Evolutionary conservation across 106 monocot species (phyloP).

Genomic region (Ottelia alismoides): DNA sequence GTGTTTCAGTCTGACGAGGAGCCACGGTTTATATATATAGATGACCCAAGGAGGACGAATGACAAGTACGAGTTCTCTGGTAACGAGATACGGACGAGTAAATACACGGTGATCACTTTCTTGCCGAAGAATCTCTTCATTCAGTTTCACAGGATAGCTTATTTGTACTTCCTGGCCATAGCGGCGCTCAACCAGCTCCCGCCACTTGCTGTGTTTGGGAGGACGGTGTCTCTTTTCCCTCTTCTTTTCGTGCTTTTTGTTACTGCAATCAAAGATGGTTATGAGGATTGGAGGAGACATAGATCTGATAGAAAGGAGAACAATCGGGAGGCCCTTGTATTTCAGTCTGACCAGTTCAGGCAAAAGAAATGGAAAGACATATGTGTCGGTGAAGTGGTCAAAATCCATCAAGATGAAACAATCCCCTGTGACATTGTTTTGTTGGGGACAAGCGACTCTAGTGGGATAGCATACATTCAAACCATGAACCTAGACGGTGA

Average conservation of each 20-base stretch:
- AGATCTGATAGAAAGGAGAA: conserved; percentile 93
- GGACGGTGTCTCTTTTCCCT: conserved; percentile 93
- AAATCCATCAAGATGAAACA: conserved; percentile 70
- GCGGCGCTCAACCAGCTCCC: conserved; percentile 98
- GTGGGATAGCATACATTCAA: conserved; percentile 93
- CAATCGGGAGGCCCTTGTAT: conserved; percentile 62
- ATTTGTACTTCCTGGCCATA: conserved; percentile 91
- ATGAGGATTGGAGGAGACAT: conserved; percentile 97
- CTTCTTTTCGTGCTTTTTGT: conserved; percentile 94
- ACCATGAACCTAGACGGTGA: conserved; percentile 99
- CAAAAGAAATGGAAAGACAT: conserved; percentile 84
- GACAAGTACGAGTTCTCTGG: conserved; percentile 86
- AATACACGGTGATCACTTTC: conserved; percentile 91
- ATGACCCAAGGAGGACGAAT: conserved; percentile 84
- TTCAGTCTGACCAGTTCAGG: conserved; percentile 62
- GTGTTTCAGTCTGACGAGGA: conserved; percentile 33
- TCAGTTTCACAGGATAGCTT: conserved; percentile 91
- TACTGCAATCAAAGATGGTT: conserved; percentile 98
- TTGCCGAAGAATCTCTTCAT: conserved; percentile 94
- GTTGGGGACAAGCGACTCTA: conserved; percentile 84
- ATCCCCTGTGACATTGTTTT: conserved; percentile 94
- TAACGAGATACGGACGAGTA: conserved; percentile 95
- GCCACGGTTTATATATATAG: conserved; percentile 71
- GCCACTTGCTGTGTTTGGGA: conserved; percentile 93
- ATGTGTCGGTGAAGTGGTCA: conserved; percentile 81